phyloP scores from a whole-genome alignment of 257 asterid species.

The Solanum pimpinellifolium region DNA sequence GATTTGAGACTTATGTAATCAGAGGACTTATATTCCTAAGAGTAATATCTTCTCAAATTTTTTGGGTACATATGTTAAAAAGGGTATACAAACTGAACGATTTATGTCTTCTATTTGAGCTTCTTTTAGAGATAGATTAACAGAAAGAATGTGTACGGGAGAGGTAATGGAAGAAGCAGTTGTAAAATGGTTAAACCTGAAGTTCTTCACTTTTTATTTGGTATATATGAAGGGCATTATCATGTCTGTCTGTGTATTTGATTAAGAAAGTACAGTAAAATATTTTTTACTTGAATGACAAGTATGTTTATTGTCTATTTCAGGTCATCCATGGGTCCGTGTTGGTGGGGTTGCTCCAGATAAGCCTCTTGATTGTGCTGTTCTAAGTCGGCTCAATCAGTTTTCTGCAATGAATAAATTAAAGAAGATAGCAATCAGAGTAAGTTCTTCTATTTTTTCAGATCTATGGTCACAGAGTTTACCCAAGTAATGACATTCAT shows the following conservation, averaged over 20 bases:
- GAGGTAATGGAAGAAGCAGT: background rate
- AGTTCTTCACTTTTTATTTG: background rate
- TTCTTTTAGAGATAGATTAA: background rate
- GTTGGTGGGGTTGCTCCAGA: slow-evolving; percentile 35
- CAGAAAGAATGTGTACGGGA: background rate
- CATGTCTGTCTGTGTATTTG: background rate
- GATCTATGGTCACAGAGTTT: background rate
- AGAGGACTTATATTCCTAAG: background rate
- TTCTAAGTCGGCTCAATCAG: slow-evolving; percentile 32
- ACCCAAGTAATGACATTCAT: background rate
- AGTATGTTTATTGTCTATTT: background rate
- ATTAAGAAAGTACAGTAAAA: background rate
- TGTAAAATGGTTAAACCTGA: background rate
- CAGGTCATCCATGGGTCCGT: slow-evolving; percentile 39
- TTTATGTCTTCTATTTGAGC: background rate
- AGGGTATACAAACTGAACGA: background rate
- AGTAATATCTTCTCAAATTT: background rate
- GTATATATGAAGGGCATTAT: background rate
- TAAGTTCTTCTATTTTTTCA: slow-evolving; percentile 3
- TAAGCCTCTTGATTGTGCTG: slow-evolving; percentile 43
- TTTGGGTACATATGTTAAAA: background rate
- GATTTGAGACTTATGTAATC: background rate
- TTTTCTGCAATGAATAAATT: slow-evolving; percentile 39
- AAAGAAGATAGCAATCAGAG: slow-evolving; percentile 38
- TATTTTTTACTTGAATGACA: background rate